A percentile compares a stretch with the other conserved stretches of the same genome.
These are phyloP conservation scores for Pseudocercospora eumusae DNA, from an alignment of 2,329 filamentous ascomycete species.

Conservation along the genomic window DNA sequence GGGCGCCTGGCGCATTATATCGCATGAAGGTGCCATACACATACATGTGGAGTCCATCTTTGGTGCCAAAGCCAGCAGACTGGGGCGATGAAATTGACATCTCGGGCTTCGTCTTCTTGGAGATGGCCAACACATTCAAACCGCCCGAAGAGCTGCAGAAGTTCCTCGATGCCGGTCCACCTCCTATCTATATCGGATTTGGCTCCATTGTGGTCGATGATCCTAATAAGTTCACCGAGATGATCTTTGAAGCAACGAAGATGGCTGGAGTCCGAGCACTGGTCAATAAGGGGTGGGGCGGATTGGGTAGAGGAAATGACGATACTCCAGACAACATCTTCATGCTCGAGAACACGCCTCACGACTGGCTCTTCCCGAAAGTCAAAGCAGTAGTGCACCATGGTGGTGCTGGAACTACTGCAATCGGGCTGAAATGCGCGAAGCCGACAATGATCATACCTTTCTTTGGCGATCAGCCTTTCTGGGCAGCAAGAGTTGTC, in stretches of 20 bases:
- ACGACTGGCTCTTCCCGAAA: constrained; percentile 74
- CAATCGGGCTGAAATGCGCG: constrained; percentile 70
- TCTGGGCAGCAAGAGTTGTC: constrained; percentile 72
- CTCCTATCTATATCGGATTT: constrained; percentile 73
- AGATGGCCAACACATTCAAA: constrained; percentile 40
- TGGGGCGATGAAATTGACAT: constrained; percentile 44
- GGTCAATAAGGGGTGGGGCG: constrained; percentile 76
- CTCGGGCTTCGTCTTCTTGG: constrained; percentile 41
- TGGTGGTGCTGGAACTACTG: constrained; percentile 76
- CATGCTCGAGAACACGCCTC: constrained; percentile 72
- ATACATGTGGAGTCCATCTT: constrained; percentile 56
- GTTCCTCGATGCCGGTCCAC: constrained; percentile 60
- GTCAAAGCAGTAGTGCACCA: constrained; percentile 70
- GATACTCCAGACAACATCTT: constrained; percentile 66
- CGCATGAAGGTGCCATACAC: constrained; percentile 74
- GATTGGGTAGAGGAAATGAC: constrained; percentile 60
- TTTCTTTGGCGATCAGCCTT: constrained; percentile 78
- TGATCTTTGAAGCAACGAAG: constrained; percentile 70
- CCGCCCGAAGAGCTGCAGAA: constrained; percentile 38
- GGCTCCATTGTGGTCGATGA: constrained; percentile 76
- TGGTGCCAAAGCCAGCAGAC: constrained; percentile 47
- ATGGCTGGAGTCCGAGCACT: constrained; percentile 68
- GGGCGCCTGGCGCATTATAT: constrained; percentile 73
- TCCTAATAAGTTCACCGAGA: constrained; percentile 65
- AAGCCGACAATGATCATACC: constrained; percentile 75